These are phyloP conservation scores for Corylus avellana DNA, from an alignment of 306 rosid species.

Conservation along the genomic window DNA sequence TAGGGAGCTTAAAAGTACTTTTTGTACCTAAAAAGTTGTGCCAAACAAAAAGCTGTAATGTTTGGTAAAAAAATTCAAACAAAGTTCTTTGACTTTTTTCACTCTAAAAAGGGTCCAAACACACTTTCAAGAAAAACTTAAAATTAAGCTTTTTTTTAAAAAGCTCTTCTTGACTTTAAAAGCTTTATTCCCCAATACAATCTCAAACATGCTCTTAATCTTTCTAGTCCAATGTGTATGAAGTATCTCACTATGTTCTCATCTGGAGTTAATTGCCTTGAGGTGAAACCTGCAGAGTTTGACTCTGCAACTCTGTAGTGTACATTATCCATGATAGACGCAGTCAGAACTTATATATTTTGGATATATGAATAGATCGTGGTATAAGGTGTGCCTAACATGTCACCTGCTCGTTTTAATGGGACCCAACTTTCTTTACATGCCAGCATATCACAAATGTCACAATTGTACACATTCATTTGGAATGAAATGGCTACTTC, in stretches of 20 bases:
- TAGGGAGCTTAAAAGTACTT: too few relatives aligned
- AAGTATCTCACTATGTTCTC: background rate
- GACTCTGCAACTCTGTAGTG: background rate
- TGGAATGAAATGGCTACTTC: slow-evolving; percentile 79
- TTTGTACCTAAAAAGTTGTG: too few relatives aligned
- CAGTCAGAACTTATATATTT: background rate
- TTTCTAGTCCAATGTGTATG: background rate
- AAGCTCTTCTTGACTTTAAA: too few relatives aligned
- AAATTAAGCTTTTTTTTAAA: too few relatives aligned
- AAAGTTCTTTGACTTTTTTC: too few relatives aligned
- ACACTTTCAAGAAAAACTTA: too few relatives aligned
- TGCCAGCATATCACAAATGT: slow-evolving; percentile 75
- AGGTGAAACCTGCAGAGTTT: background rate
- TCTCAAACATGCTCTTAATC: background rate
- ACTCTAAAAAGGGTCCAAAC: too few relatives aligned
- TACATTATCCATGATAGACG: background rate
- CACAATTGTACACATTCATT: slow-evolving; percentile 67
- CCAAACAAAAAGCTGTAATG: too few relatives aligned
- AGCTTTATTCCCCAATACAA: too few relatives aligned
- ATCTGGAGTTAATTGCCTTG: background rate
- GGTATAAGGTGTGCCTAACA: too few relatives aligned
- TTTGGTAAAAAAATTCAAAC: too few relatives aligned
- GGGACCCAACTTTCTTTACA: slow-evolving; percentile 19
- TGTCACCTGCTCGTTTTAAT: slow-evolving; percentile 10
- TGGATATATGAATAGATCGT: background rate